Evolutionary conservation across 2,329 filamentous ascomycete species (phyloP), one percentile per base, ranked within the genome.

Genomic region (Colletotrichum echinochloae): DNA sequence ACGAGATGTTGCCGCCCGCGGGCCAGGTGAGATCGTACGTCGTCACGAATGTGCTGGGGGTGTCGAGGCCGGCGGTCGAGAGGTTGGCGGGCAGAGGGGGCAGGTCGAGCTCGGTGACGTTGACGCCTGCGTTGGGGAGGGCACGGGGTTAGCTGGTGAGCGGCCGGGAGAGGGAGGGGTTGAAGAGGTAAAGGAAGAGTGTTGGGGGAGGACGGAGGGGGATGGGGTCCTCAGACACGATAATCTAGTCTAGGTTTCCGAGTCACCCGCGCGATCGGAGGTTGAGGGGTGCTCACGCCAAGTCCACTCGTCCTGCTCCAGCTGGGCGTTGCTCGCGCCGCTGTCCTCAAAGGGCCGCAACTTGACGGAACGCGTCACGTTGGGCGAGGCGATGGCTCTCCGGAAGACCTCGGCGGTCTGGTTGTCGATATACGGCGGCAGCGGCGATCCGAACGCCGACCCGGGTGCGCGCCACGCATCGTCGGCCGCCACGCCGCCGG

Each of bases 11-110:
- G 3, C 57, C 56, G 18, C 67, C 56, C 8, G 7, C 14, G 2
- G 63, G 57, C 63, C 63, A 70, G 3, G 33, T 5, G 8, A 70
- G 48, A 28, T 66, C 64, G 49, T 66, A 67, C 4, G 67, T 52
- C 33, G 63, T 67, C 14, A 20, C 49, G 63, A 67, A 57, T 9
- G 39, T 37, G 28, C 35, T 33, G 11, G 67, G 63, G n/a, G 52
- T 16, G 8, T 35, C 44, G 33, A 69, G 28, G 2, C 16, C 26
- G 1, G 3, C n/a, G 0, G 33, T 8, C 16, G 66, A 59, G 14
- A 57, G 26, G 65, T 68, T 59, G 11, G 26, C 20, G 5, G 26
- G 37, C 3, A 64, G 7, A 18, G 23, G 18, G 26, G 61, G 46
- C n/a, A 69, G 30, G 26, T 28, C 30, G 39, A 69, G 39, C 1